phyloP scores from a whole-genome alignment of 805 yeast genomes.

The Starmerella stigmatis region DNA sequence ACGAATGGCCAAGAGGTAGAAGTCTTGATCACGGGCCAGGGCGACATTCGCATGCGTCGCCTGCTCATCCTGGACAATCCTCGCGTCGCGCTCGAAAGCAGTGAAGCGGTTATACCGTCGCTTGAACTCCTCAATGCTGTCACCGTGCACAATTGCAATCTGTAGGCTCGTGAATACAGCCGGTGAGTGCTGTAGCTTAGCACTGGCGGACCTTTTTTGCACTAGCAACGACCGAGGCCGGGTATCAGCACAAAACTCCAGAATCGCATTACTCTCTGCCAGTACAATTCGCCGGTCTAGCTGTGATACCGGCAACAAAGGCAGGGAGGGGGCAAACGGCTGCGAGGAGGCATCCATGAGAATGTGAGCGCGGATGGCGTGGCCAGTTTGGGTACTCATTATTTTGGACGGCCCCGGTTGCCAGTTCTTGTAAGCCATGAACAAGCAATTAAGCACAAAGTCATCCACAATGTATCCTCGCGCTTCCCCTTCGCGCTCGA shows the following conservation, averaged over 20 bases:
- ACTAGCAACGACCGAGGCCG: slow-evolving; percentile 37
- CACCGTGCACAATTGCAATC: slow-evolving; percentile 35
- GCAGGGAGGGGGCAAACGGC: slow-evolving; percentile 36
- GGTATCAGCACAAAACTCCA: slow-evolving; percentile 44
- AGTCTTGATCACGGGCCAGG: slow-evolving; percentile 35
- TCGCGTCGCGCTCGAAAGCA: slow-evolving; percentile 1
- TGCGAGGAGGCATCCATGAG: slow-evolving; percentile 19
- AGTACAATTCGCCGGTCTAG: slow-evolving; percentile 38
- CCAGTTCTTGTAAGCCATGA: slow-evolving; percentile 29
- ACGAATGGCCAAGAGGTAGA: slow-evolving; percentile 52
- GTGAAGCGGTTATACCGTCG: slow-evolving; percentile 30
- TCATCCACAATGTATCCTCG: slow-evolving; percentile 26
- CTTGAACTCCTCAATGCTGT: slow-evolving; percentile 31
- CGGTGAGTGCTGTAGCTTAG: slow-evolving; percentile 11
- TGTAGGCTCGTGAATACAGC: slow-evolving; percentile 37
- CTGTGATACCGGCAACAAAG: slow-evolving; percentile 55
- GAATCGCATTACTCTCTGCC: slow-evolving; percentile 69
- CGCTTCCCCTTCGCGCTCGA: slow-evolving; percentile 18
- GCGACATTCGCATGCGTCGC: slow-evolving; percentile 3
- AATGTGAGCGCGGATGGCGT: slow-evolving; percentile 24
- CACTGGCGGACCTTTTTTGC: slow-evolving; percentile 34
- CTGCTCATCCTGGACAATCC: not conserved
- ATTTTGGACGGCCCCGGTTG: slow-evolving; percentile 27
- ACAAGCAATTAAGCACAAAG: slow-evolving; percentile 27
- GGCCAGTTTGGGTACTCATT: slow-evolving; percentile 25